Conservation (phyloP, 257 asterid species). For the Fraxinus pennsylvanica region DNA sequence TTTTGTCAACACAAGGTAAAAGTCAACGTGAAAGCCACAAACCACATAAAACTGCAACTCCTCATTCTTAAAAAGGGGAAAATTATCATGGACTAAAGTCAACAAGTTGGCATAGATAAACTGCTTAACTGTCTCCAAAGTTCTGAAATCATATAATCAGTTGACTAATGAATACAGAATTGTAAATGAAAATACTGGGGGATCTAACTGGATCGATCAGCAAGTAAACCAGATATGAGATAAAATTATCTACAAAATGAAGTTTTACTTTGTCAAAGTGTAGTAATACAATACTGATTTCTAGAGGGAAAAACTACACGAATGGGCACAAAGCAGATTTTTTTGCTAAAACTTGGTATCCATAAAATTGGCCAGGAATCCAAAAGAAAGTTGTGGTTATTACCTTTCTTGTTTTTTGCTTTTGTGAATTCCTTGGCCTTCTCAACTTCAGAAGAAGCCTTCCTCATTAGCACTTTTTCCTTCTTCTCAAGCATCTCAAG, state of each 20-base stretch:
- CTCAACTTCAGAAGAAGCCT: conserved; percentile 71
- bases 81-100: neutral
- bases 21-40: neutral
- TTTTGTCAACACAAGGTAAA: neutral
- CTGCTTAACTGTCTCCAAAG: neutral
- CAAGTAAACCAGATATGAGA: conserved; percentile 1
- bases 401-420: conserved; percentile 75
- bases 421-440: conserved; percentile 61
- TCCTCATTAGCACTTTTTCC: conserved; percentile 66
- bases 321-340: conserved; percentile 15
- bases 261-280: neutral
- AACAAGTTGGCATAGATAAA: neutral
- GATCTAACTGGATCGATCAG: neutral
- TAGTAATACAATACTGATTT: neutral
- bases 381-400: neutral
- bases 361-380: neutral
- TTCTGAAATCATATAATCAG: neutral
- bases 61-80: neutral
- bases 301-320: neutral
- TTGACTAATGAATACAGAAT: neutral
- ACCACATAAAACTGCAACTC: neutral
- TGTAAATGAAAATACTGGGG: neutral
- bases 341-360: neutral
- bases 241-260: neutral
- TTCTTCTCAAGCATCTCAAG: conserved; percentile 83